Conservation (phyloP, 2,329 filamentous ascomycete genomes). For the Gliomastix tumulicola region DNA sequence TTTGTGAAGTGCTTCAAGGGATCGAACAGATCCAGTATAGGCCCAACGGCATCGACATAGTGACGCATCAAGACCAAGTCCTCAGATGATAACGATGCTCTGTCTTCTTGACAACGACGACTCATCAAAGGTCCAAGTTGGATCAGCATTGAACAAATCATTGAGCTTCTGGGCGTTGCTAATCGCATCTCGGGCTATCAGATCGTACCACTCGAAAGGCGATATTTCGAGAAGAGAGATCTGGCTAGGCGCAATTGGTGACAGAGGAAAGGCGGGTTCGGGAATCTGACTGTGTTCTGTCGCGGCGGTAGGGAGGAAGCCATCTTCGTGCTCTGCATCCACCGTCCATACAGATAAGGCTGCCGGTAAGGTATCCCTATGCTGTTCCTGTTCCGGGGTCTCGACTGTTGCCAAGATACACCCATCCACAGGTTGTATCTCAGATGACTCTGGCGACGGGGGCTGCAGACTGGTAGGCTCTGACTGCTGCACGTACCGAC, state of each 20-base stretch:
- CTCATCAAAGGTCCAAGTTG: not conserved
- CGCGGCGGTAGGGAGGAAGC: too few species aligned
- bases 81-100: not conserved
- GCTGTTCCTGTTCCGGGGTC: too few species aligned
- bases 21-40: constrained; percentile 9
- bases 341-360: too few species aligned
- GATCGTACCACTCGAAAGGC: not conserved
- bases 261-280: too few species aligned
- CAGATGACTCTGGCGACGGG: too few species aligned
- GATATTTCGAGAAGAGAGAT: not conserved
- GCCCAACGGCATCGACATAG: constrained; percentile 7
- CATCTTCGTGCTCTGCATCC: too few species aligned
- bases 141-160: not conserved
- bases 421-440: too few species aligned
- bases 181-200: not conserved
- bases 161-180: not conserved
- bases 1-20: constrained; percentile 7
- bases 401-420: too few species aligned
- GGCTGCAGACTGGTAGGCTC: too few species aligned
- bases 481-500: too few species aligned
- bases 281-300: too few species aligned
- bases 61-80: constrained; percentile 5
- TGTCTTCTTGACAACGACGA: not conserved
- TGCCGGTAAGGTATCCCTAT: too few species aligned
- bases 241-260: not conserved